phyloP scores from a whole-genome alignment of 1,284 basidiomycete species.

The Fomitopsis betulina region DNA sequence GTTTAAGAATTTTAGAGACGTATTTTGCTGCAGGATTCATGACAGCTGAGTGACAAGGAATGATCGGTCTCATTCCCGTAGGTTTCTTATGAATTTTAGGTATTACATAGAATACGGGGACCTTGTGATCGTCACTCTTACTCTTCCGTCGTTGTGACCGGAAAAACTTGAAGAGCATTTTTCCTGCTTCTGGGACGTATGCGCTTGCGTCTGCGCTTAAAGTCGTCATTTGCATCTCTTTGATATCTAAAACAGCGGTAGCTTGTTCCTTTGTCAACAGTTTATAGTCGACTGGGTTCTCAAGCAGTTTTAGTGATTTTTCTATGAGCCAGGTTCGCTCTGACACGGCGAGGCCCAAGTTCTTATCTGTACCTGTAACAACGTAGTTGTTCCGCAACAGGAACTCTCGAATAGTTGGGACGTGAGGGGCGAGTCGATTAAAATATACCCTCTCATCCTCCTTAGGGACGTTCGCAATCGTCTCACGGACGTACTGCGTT shows the following conservation, averaged over 20 bases:
- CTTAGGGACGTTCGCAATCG: too few relatives aligned
- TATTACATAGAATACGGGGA: neutral
- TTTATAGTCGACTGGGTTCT: too few relatives aligned
- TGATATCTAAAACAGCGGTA: too few relatives aligned
- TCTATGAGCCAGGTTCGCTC: neutral
- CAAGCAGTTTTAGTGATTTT: neutral
- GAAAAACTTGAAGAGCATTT: neutral
- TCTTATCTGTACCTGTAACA: neutral
- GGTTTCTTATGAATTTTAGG: neutral
- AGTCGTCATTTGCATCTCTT: too few relatives aligned
- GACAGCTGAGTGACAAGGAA: neutral
- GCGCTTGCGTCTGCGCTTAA: too few relatives aligned
- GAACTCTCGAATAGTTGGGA: neutral
- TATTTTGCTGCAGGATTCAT: neutral
- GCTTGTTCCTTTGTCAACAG: too few relatives aligned
- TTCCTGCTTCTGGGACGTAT: too few relatives aligned
- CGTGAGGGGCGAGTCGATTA: neutral
- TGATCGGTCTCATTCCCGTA: neutral
- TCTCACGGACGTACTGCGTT: too few relatives aligned
- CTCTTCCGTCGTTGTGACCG: neutral
- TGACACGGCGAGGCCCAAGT: neutral
- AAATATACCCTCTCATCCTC: too few relatives aligned
- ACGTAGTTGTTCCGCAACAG: neutral
- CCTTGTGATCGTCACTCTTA: neutral
- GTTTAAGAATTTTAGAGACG: neutral